Evolutionary conservation across 768 basidiomycete genomes (phyloP).

Genomic region (Scleroderma citrinum): DNA sequence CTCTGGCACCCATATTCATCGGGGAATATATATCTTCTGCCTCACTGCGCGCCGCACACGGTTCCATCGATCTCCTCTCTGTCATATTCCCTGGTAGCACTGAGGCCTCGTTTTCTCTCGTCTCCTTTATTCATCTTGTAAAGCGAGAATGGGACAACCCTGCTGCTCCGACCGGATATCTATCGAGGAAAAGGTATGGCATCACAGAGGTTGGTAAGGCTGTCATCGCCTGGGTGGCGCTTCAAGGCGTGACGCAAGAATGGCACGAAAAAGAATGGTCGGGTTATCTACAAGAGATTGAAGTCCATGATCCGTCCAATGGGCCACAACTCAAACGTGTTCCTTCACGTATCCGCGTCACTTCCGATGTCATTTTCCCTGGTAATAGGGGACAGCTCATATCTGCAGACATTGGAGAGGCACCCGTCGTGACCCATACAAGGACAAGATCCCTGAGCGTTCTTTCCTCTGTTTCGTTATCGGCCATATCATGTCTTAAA

Average conservation of each 20-base stretch:
- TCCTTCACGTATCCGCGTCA: conserved; percentile 62
- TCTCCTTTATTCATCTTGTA: conserved; percentile 76
- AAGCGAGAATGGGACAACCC: conserved; percentile 68
- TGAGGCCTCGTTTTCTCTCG: conserved; percentile 77
- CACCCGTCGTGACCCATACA: conserved; percentile 27
- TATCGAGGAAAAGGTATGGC: conserved; percentile 57
- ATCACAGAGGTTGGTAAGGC: conserved; percentile 63
- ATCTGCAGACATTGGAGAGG: conserved; percentile 75
- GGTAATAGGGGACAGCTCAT: conserved; percentile 67
- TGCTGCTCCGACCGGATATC: conserved; percentile 39
- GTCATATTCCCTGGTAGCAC: conserved; percentile 69
- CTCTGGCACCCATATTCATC: conserved; percentile 68
- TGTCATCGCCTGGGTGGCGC: conserved; percentile 71
- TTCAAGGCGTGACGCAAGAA: conserved; percentile 77
- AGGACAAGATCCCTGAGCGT: conserved; percentile 26
- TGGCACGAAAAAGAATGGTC: conserved; percentile 75
- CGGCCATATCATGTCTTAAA: conserved; percentile 22
- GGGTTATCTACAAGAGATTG: conserved; percentile 57
- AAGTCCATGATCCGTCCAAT: conserved; percentile 44
- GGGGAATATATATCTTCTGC: conserved; percentile 74
- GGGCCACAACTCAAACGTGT: conserved; percentile 26
- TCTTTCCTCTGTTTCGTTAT: conserved; percentile 20
- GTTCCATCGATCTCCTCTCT: conserved; percentile 68
- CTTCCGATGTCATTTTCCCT: conserved; percentile 65
- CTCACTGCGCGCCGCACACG: conserved; percentile 66